Evolutionary conservation across 2,329 filamentous ascomycete species (phyloP), one percentile per base, ranked within the genome.

Genomic region (Exophiala aquamarina): DNA sequence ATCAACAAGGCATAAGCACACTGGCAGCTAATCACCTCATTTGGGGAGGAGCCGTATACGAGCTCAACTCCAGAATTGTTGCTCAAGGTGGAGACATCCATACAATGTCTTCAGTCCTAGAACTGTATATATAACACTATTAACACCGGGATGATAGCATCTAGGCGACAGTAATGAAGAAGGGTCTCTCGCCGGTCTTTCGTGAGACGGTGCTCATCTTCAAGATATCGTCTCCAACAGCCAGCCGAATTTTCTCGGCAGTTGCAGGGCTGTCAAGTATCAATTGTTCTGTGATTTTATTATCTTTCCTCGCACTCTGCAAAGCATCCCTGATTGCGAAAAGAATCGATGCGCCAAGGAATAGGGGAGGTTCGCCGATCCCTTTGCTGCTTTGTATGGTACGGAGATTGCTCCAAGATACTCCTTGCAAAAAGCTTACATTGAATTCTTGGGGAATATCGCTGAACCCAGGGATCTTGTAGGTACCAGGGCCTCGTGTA

Each of bases 401-500:
- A 32, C 88, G 77, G 51, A 95, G 71, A 61, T 94, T 86, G 70
- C 91, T 83, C 90, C 90, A 95, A 61, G 86, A 80, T 2, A 94
- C 89, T 46, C 83, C 89, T 68, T 94, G 93, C 54, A 95, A 77
- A 58, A 95, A 72, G 32, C 77, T 81, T 13, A 95, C 86, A 64
- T 94, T 93, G 70, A 94, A 90, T 28, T 81, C 78, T 65, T 95
- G 89, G 2, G 90, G 90, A 15, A 95, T 89, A 63, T 95, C 90
- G 38, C 89, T 77, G 73, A 95, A 95, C 0, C 89, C 89, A 1
- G 90, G 90, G 58, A 95, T 94, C 73, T 94, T 94, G 70, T 94
- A 94, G 1, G 84, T 79, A 10, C 76, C 76, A 0, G 76, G 76
- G 0, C 76, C 76, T 19, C 70, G 67, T 0, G 76, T 79, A 58